Base-by-base conservation (phyloP, 2,329 filamentous ascomycete genomes). In the Fusarium metavorans region DNA sequence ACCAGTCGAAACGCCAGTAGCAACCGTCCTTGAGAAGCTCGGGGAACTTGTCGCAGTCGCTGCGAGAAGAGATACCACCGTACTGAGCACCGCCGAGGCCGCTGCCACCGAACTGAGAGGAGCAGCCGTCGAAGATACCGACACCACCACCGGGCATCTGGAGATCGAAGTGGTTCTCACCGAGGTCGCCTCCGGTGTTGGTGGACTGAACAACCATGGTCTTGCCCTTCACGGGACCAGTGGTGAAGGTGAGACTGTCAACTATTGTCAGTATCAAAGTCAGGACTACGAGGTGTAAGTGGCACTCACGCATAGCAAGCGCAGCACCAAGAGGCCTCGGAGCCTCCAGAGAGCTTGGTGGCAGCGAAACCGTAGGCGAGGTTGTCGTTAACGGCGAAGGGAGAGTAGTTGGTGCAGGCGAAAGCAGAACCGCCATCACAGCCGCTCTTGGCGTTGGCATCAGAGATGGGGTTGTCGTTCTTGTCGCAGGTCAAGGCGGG, bases 1-100 rank as follows among this genome's bases (percentile, higher is more conserved):
- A 91, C 89, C 89, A 92, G 83, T 91, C 88, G 78, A 91, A 92
- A 70, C 90, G 88, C 88, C 90, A 92, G 79, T 87, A 83, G 82
- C 90, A 92, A 10, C 90, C 90, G 11, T 82, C 83, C 83, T 89
- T 87, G 61, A 92, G 84, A 41, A 84, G 82, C 41, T 79, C 82
- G 0, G 90, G 90, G 82, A 90, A 88, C 61, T 80, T 78, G 69
- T 85, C 83, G 82, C 90, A 92, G 35, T 88, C 85, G 60, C 82
- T 81, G 64, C 87, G 83, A 60, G 85, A 85, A 23, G 83, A 82
- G 72, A 91, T 84, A 58, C 90, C 90, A 56, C 90, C 90, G 80
- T 91, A 92, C 67, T 85, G 86, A 64, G 86, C 85, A 70, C 90
- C 90, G 57, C 88, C 89, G 9, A 81, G 81, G 16, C 76, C 54